Evolutionary conservation across 148 eudicot genomes (phyloP).

Genomic region (Rhododendron simsii): DNA sequence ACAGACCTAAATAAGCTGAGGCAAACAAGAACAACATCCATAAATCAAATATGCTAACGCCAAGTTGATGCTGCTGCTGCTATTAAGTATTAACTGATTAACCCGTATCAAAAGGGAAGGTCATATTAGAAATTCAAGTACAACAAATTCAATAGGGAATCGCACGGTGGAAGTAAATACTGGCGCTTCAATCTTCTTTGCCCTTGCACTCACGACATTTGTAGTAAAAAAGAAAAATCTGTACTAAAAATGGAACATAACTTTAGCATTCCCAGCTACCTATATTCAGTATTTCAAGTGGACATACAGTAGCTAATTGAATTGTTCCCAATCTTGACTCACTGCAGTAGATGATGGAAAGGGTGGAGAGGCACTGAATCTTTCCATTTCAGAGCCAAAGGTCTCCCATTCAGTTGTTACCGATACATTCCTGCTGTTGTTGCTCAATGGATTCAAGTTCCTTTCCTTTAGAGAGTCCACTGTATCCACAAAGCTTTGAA

Average conservation of each 20-base stretch:
- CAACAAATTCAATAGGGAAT: background rate
- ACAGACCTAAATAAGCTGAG: background rate
- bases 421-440: slow-evolving; percentile 23
- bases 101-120: background rate
- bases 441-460: slow-evolving; percentile 38
- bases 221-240: background rate
- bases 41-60: background rate
- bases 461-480: slow-evolving; percentile 55
- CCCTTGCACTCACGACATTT: background rate
- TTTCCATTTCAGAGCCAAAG: slow-evolving; percentile 43
- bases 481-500: slow-evolving; percentile 64
- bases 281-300: background rate
- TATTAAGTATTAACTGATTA: background rate
- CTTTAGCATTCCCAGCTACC: background rate
- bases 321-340: slow-evolving; percentile 42
- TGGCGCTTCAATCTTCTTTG: background rate
- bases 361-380: slow-evolving; percentile 28
- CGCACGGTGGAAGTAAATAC: too few relatives aligned
- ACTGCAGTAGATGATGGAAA: slow-evolving; percentile 46
- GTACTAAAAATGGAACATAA: background rate
- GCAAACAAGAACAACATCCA: background rate
- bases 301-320: slow-evolving; percentile 16
- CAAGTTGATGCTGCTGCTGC: background rate
- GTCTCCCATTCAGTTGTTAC: slow-evolving; percentile 50
- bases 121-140: background rate